Base-by-base conservation (phyloP, 2,329 filamentous ascomycete species). In the Endoconidiophora laricicola region DNA sequence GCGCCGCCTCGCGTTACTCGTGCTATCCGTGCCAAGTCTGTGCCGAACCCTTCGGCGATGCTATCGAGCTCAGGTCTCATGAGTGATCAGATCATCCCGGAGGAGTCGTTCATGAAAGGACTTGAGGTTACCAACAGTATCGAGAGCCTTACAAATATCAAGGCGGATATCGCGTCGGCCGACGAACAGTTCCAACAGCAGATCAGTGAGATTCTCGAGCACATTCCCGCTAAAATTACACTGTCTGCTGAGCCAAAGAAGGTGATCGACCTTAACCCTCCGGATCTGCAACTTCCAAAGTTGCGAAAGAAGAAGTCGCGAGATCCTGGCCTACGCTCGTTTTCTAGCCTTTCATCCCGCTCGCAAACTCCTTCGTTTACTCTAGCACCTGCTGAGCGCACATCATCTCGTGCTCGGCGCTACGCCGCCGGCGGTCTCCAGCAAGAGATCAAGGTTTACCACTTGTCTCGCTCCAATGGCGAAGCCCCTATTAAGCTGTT, bases 401-500 rank as follows among this genome's bases (percentile, higher is more conserved):
- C 74, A 57, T 69, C 65, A 20, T 58, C 66, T 2, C 71, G 74
- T 6, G 65, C 69, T 0, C 68, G 72, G 23, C 47, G 44, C n/a
- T 40, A 44, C 26, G 52, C 50, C 9, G 9, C 29, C 12, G 29
- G 29, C 2, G 29, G 29, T 10, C 29, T 6, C 4, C 74, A 79
- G 51, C 75, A 80, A 46, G 88, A 90, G 54, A 90, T 94, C 59
- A 87, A 88, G 62, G 72, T 95, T 2, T 98, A 96, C 59, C 88
- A 96, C 64, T 74, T 98, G 37, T 86, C 86, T 12, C 79, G 87
- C 44, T 80, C 83, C 16, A 86, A 82, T 36, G 85, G 85, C 51
- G 81, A 91, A 56, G 78, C 86, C 10, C 91, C 91, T 0, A 88
- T 95, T 60, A 96, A 95, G 65, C 76, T 98, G 4, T 94, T 93